Evolutionary conservation across 345 rosid genomes (phyloP).

Genomic region (Hibiscus mutabilis): DNA sequence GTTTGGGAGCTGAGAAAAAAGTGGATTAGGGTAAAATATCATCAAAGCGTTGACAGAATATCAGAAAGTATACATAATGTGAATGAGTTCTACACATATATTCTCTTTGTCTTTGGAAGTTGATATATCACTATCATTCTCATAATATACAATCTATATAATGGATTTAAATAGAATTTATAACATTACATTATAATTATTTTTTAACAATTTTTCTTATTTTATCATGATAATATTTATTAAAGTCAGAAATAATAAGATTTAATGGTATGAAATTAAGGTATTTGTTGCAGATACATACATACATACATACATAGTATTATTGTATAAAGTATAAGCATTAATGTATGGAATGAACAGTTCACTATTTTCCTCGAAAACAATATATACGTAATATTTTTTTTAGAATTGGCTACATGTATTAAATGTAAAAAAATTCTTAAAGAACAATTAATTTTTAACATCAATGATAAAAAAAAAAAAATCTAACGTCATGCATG

Average conservation of each 20-base stretch:
- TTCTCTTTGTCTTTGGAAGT: slow-evolving; percentile 10
- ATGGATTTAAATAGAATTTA: not conserved
- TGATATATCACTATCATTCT: slow-evolving; percentile 11
- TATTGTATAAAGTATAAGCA: not conserved
- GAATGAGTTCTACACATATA: slow-evolving; percentile 25
- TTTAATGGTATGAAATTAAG: not conserved
- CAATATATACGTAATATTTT: too few species aligned
- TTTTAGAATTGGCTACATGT: too few species aligned
- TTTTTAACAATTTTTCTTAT: too few species aligned
- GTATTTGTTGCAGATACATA: not conserved
- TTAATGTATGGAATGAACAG: not conserved
- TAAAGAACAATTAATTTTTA: too few species aligned
- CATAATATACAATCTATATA: not conserved
- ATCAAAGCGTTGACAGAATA: slow-evolving; percentile 17
- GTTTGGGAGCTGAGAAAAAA: too few species aligned
- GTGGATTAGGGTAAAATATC: not conserved
- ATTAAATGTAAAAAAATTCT: too few species aligned
- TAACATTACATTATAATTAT: too few species aligned
- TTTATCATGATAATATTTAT: too few species aligned
- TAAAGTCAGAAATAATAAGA: not conserved
- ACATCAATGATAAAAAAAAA: too few species aligned
- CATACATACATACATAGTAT: too few species aligned
- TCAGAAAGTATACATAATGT: slow-evolving; percentile 6
- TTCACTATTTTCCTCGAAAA: not conserved
- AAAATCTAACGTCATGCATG: too few species aligned